A percentile compares a stretch with the other conserved stretches of the same genome.
Evolutionary conservation across 345 rosid genomes (phyloP).

Genomic region (Clausena lansium): DNA sequence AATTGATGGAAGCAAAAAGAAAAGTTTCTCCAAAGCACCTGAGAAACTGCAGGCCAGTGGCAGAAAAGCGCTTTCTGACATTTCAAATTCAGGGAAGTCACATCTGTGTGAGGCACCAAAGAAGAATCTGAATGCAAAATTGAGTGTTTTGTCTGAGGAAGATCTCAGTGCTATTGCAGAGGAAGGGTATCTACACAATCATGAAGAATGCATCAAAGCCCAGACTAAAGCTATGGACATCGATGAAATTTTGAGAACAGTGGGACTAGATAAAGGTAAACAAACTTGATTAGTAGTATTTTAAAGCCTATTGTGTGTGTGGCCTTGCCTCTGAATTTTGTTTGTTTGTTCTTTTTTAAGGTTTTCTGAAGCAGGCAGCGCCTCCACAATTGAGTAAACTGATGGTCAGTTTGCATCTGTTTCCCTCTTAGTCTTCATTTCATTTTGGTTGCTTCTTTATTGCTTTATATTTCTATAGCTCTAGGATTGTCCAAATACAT

Average conservation of each 20-base stretch:
- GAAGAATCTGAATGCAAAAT: constrained; percentile 28
- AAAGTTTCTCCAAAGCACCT: constrained; percentile 24
- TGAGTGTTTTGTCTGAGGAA: constrained; percentile 32
- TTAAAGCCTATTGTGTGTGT: neutral
- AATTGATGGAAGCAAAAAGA: constrained; percentile 35
- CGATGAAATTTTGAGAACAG: constrained; percentile 35
- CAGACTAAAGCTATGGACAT: constrained; percentile 31
- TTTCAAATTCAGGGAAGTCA: constrained; percentile 47
- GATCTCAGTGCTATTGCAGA: constrained; percentile 22
- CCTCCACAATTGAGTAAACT: constrained; percentile 13
- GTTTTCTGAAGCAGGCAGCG: constrained; percentile 6
- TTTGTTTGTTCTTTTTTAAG: constrained; percentile 14
- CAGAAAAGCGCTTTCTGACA: constrained; percentile 58
- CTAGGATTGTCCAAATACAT: too few relatives aligned
- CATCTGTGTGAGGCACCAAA: constrained; percentile 32
- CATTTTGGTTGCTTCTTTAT: neutral
- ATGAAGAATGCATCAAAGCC: constrained; percentile 48
- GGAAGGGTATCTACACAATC: constrained; percentile 53
- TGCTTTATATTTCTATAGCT: neutral
- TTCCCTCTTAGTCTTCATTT: neutral
- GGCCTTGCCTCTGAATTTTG: neutral
- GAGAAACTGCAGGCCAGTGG: constrained; percentile 25
- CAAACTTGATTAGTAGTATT: neutral
- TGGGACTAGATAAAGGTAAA: constrained; percentile 41
- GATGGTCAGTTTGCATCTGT: constrained; percentile 21